Conservation (phyloP, 176 grass and related monocot genomes). For the Calamus simplicifolius region DNA sequence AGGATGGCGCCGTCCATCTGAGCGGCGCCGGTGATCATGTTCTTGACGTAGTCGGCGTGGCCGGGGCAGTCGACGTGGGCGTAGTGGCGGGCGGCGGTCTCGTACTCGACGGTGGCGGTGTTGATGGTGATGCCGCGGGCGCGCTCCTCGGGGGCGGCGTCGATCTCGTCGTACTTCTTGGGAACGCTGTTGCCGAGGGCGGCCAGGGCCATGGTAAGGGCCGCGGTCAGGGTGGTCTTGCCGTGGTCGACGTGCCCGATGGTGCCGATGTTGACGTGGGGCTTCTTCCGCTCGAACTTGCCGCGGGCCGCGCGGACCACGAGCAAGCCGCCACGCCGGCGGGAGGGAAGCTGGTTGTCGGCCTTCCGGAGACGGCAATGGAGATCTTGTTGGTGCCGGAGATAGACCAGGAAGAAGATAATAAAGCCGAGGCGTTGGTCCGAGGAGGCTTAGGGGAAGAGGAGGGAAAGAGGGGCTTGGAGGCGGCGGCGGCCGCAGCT, state of each 20-base stretch:
- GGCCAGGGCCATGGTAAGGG: conserved; percentile 96
- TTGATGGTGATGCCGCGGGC: conserved; percentile 99
- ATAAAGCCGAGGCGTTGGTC: too few species aligned
- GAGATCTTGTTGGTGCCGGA: not conserved
- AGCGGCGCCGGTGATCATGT: conserved; percentile 91
- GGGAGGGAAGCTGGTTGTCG: not conserved
- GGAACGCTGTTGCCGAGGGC: conserved; percentile 60
- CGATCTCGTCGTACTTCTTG: conserved; percentile 99
- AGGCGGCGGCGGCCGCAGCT: conserved; percentile 30
- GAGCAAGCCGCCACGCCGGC: conserved; percentile 19
- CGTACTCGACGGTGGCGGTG: conserved; percentile 98
- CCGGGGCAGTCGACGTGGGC: conserved; percentile 95
- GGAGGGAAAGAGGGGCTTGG: conserved; percentile 40
- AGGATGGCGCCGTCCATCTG: conserved; percentile 99
- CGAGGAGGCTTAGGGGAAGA: conserved; percentile 29
- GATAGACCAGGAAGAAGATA: conserved; percentile 14
- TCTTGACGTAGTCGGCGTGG: conserved; percentile 97
- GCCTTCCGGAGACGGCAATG: conserved; percentile 20
- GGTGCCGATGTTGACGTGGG: conserved; percentile 97
- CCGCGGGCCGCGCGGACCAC: conserved; percentile 79
- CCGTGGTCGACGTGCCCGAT: conserved; percentile 99
- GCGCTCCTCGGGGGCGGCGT: conserved; percentile 90
- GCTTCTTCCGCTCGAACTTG: conserved; percentile 95
- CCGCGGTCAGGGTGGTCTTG: conserved; percentile 91
- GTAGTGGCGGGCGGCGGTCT: conserved; percentile 90